These are phyloP conservation scores for Hypoxylon trugodes DNA, from an alignment of 495 filamentous ascomycete genomes.

Conservation along the genomic window DNA sequence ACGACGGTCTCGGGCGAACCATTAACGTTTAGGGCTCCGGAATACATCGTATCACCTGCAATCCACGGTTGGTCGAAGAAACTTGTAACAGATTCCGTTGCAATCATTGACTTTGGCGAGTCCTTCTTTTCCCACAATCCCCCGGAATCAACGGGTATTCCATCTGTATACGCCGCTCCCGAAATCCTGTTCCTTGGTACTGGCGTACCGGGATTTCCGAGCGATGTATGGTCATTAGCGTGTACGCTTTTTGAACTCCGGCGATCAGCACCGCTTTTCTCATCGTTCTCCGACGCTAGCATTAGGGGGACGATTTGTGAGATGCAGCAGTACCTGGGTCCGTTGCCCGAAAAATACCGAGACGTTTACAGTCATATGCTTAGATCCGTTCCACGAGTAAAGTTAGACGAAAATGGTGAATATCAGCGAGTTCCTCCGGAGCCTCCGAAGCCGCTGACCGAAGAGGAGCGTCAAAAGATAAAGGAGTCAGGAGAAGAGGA, in stretches of 20 bases:
- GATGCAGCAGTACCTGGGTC: conserved; percentile 29
- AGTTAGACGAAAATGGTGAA: neutral
- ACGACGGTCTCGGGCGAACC: neutral
- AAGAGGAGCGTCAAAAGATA: too few relatives aligned
- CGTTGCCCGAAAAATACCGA: conserved; percentile 22
- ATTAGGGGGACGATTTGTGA: neutral
- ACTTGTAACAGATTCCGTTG: conserved; percentile 6
- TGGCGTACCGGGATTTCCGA: neutral
- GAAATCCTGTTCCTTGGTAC: conserved; percentile 29
- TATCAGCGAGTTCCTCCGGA: too few relatives aligned
- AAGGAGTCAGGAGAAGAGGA: too few relatives aligned
- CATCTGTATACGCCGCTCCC: conserved; percentile 31
- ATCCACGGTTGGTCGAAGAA: neutral
- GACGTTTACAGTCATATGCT: neutral
- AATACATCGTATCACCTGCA: conserved; percentile 26
- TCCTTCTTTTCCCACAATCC: conserved; percentile 19
- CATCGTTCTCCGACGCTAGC: neutral
- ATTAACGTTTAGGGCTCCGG: conserved; percentile 18
- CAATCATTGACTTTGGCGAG: conserved; percentile 43
- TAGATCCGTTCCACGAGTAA: neutral
- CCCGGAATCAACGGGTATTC: conserved; percentile 21
- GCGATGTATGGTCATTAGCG: conserved; percentile 43
- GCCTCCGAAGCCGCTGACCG: neutral
- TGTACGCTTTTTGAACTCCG: conserved; percentile 34
- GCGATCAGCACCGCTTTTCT: neutral